phyloP scores from a whole-genome alignment of 495 filamentous ascomycete species.

The Hypoxylon rickii region DNA sequence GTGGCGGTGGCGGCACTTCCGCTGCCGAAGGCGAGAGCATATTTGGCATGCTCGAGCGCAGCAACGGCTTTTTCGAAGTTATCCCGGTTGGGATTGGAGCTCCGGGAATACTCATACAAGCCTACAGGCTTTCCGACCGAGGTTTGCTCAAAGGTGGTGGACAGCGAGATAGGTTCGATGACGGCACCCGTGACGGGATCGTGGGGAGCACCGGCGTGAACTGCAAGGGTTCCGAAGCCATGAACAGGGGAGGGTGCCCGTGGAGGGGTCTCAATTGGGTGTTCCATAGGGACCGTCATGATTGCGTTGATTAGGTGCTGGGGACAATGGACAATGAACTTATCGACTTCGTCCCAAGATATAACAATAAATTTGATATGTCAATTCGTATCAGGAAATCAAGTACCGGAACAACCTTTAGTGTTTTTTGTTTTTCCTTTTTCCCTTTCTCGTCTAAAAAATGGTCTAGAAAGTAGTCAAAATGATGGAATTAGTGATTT shows the following conservation, averaged over 20 bases:
- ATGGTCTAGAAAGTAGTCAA: too few relatives aligned
- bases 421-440: too few relatives aligned
- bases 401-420: too few relatives aligned
- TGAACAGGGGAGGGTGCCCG: slow-evolving; percentile 49
- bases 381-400: too few relatives aligned
- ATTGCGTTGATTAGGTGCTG: slow-evolving; percentile 16
- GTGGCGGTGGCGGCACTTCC: slow-evolving; percentile 92
- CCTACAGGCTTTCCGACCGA: slow-evolving; percentile 85
- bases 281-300: slow-evolving; percentile 48
- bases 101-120: slow-evolving; percentile 85
- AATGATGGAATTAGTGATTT: too few relatives aligned
- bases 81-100: slow-evolving; percentile 89
- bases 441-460: too few relatives aligned
- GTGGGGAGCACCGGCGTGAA: slow-evolving; percentile 88
- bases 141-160: slow-evolving; percentile 89
- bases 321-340: too few relatives aligned
- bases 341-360: too few relatives aligned
- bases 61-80: slow-evolving; percentile 94
- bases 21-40: slow-evolving; percentile 92
- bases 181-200: slow-evolving; percentile 93
- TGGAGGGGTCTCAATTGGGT: slow-evolving; percentile 49
- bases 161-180: slow-evolving; percentile 92
- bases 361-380: too few relatives aligned
- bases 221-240: slow-evolving; percentile 88
- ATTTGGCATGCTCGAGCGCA: slow-evolving; percentile 87